Percentiles rank a stretch among this genome's conserved stretches.
phyloP scores from a whole-genome alignment of 306 rosid species.

The Abrus pulchellus region DNA sequence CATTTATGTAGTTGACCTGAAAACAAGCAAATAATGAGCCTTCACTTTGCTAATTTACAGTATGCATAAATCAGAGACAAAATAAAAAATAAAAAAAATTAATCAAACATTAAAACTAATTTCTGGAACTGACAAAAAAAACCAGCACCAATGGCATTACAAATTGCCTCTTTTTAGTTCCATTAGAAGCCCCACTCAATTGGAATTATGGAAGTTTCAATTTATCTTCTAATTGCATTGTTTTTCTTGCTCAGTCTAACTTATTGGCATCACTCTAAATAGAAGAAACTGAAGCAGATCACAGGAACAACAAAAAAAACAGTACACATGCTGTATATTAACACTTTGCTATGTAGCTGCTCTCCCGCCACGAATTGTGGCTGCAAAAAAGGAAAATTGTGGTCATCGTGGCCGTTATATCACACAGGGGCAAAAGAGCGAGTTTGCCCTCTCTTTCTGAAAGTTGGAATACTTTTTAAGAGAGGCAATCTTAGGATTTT shows the following conservation, averaged over 20 bases:
- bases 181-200: conserved; percentile 12
- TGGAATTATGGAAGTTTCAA: background rate
- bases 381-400: too few species aligned
- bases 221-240: conserved; percentile 1
- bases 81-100: conserved; percentile 1
- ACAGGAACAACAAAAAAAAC: background rate
- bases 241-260: conserved; percentile 19
- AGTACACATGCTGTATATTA: background rate
- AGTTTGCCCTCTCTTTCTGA: too few species aligned
- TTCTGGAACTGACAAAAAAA: conserved; percentile 31
- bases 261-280: background rate
- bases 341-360: background rate
- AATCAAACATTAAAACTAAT: conserved; percentile 13
- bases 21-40: conserved; percentile 27
- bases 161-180: conserved; percentile 23
- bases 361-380: too few species aligned
- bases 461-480: too few species aligned
- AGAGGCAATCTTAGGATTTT: too few species aligned
- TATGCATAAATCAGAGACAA: background rate
- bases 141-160: conserved; percentile 2
- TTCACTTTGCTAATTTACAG: conserved; percentile 27
- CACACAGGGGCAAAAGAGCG: too few species aligned
- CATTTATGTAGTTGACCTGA: conserved; percentile 98
- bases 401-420: too few species aligned
- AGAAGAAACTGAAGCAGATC: background rate